A percentile compares a stretch with the other conserved stretches of the same genome.
These are phyloP conservation scores for Dillenia turbinata DNA, from an alignment of 164 flowering plant species.

Conservation along the genomic window DNA sequence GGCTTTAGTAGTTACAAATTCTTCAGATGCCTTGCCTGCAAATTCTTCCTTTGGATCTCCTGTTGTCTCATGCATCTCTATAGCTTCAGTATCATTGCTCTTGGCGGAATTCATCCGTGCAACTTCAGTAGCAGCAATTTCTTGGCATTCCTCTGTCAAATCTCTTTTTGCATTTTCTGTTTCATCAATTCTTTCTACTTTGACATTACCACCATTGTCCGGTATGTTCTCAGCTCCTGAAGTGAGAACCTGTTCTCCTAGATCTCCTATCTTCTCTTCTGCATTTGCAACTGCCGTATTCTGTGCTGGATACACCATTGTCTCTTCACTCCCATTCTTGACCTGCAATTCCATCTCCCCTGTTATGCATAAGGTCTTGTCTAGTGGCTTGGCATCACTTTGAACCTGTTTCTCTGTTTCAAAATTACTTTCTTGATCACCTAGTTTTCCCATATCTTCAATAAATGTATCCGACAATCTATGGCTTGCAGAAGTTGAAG, in stretches of 20 bases:
- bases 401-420: neutral
- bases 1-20: too few species aligned
- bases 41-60: too few species aligned
- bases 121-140: too few species aligned
- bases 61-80: too few species aligned
- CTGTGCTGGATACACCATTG: neutral
- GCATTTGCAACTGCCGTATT: neutral
- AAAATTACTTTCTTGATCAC: neutral
- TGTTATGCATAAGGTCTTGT: too few species aligned
- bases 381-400: too few species aligned
- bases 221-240: constrained; percentile 1
- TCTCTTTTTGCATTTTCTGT: too few species aligned
- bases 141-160: too few species aligned
- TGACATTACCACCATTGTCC: neutral
- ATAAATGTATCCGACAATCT: neutral
- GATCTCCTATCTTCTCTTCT: constrained; percentile 1
- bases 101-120: too few species aligned
- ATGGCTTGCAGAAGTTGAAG: constrained; percentile 6
- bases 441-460: constrained; percentile 1
- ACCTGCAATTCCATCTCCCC: neutral
- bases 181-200: constrained; percentile 1
- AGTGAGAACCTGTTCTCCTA: neutral
- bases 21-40: too few species aligned
- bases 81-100: too few species aligned
- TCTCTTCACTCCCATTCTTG: neutral